phyloP scores from a whole-genome alignment of 1,284 basidiomycete species.

The Pisolithus thermaeus region DNA sequence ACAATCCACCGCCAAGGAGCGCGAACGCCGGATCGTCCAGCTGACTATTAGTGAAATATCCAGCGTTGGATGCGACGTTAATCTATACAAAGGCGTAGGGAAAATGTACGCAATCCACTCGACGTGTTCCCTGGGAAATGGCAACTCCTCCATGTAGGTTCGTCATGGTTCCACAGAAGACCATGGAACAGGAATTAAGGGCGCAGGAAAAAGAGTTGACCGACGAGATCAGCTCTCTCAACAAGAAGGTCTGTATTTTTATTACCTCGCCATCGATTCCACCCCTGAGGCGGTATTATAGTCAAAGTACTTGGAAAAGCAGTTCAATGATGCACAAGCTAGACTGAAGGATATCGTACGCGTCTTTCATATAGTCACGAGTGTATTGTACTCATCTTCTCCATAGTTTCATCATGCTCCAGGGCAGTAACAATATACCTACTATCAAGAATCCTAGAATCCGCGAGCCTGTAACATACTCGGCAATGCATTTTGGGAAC shows the following conservation, averaged over 20 bases:
- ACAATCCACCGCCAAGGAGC: constrained; percentile 73
- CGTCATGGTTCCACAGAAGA: constrained; percentile 74
- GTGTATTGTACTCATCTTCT: constrained; percentile 2
- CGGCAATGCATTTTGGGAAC: constrained; percentile 4
- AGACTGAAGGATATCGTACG: constrained; percentile 82
- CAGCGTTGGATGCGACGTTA: constrained; percentile 60
- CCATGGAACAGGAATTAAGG: constrained; percentile 74
- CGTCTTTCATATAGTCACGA: not conserved
- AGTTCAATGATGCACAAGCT: constrained; percentile 81
- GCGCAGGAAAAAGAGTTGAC: constrained; percentile 72
- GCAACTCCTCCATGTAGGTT: constrained; percentile 52
- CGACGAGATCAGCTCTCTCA: constrained; percentile 74
- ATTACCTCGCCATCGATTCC: not conserved
- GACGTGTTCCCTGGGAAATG: constrained; percentile 21
- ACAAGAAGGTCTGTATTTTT: constrained; percentile 55
- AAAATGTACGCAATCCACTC: constrained; percentile 60
- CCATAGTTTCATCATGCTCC: constrained; percentile 59
- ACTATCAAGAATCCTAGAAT: not conserved
- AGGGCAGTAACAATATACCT: constrained; percentile 32
- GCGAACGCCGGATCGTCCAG: constrained; percentile 82
- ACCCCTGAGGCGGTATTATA: constrained; percentile 25
- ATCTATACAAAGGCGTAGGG: constrained; percentile 85
- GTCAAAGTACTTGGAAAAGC: constrained; percentile 88
- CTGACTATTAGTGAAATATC: constrained; percentile 77
- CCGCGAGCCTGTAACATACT: not conserved